Conservation (phyloP, 2,329 filamentous ascomycete species). For the Aspergillus udagawae region DNA sequence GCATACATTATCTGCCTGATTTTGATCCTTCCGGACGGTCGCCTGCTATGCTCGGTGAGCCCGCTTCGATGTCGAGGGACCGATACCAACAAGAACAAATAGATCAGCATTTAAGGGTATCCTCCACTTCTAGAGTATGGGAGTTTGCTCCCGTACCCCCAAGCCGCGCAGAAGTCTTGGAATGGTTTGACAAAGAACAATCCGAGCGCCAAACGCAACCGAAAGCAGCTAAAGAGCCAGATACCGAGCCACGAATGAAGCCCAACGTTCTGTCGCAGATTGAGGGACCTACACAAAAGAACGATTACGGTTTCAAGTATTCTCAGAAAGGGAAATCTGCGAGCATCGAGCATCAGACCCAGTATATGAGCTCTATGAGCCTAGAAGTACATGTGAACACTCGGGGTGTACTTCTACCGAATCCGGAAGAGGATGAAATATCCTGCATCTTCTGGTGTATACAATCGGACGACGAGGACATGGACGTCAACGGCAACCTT, state of each 20-base stretch:
- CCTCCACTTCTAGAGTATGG: conserved; percentile 68
- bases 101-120: conserved; percentile 51
- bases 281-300: conserved; percentile 78
- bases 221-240: conserved; percentile 4
- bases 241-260: conserved; percentile 17
- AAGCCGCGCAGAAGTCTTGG: conserved; percentile 61
- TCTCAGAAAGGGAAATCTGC: conserved; percentile 71
- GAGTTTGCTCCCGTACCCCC: conserved; percentile 71
- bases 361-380: conserved; percentile 97
- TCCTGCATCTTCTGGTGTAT: conserved; percentile 87
- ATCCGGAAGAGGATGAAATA: conserved; percentile 87
- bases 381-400: conserved; percentile 90
- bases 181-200: conserved; percentile 57
- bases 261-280: conserved; percentile 67
- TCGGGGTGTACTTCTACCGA: conserved; percentile 72
- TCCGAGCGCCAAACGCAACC: conserved; percentile 2
- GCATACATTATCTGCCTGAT: conserved; percentile 71
- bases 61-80: conserved; percentile 46
- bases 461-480: conserved; percentile 65
- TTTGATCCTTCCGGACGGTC: conserved; percentile 66
- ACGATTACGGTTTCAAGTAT: conserved; percentile 79
- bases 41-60: conserved; percentile 53
- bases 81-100: conserved; percentile 48
- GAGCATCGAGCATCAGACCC: conserved; percentile 75
- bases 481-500: conserved; percentile 46